Evolutionary conservation across 2,329 filamentous ascomycete genomes (phyloP), one percentile per base, ranked within the genome.

Genomic region (Thelonectria olida): DNA sequence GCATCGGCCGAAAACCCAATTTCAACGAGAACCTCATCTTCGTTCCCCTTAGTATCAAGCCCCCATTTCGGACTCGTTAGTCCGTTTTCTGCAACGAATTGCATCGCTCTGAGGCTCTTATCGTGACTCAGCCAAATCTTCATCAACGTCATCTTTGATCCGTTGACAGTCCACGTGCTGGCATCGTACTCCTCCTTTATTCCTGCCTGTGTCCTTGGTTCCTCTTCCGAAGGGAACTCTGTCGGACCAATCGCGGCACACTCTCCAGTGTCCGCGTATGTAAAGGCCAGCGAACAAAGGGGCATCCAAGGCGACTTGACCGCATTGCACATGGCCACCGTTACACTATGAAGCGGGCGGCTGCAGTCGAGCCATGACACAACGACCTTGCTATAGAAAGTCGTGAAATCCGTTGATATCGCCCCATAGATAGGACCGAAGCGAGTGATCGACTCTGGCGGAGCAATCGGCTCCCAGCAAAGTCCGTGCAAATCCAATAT

Each of bases 351-450:
- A 7, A 53, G 39, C 5, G 50, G 50, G 13, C 23, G 36, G 3
- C 27, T 23, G 25, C 50, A 53, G 17, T 53, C 17, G 23, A 53
- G 38, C 50, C 50, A 53, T 41, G 50, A 42, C 13, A 41, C 15
- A 9, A 31, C 6, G 8, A 31, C 12, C 20, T 12, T 44, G 17
- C 13, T 9, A 17, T n/a, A n/a, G 9, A 4, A 17, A 9, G 2
- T 34, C 3, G 25, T 22, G 4, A 31, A 20, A 19, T 42, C 7
- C 10, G 12, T 8, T 7, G 10, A 2, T 23, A 27, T 13, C 9
- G 10, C 12, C 3, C 38, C 50, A 20, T 42, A 44, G 6, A 31
- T 22, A 12, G n/a, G 17, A 22, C 23, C 38, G 12, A 22, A 8
- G 5, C 38, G 39, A n/a, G 15, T 5, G 15, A 13, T 27, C 13